Percentiles rank a stretch among this genome's conserved stretches.
Conservation (phyloP, 495 filamentous ascomycete species). For the Bathelium albidoporum region DNA sequence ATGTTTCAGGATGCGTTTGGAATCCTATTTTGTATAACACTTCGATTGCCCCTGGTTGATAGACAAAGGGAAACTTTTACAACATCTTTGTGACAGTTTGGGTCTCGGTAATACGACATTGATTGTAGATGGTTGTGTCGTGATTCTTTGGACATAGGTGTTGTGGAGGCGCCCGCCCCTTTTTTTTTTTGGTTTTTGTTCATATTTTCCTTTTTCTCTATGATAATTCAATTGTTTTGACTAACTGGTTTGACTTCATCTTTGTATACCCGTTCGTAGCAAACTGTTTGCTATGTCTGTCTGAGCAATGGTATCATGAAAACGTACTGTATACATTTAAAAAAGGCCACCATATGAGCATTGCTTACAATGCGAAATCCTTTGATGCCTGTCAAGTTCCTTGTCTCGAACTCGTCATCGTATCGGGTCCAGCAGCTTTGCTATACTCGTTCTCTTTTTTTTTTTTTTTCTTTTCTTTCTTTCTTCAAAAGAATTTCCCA, state of each 20-base stretch:
- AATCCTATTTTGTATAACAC: no score
- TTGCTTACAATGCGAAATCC: background rate
- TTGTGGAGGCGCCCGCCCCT: background rate
- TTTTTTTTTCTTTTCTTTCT: background rate
- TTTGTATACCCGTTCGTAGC: background rate
- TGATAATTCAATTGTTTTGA: no score
- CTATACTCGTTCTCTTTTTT: background rate
- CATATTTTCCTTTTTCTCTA: background rate
- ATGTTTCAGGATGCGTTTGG: background rate
- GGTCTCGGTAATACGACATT: background rate
- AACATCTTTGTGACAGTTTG: background rate
- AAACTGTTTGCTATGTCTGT: background rate
- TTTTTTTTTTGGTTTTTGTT: background rate
- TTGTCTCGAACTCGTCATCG: no score
- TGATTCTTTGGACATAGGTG: no score
- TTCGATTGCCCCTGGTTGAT: no score
- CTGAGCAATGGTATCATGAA: background rate
- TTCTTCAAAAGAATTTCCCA: background rate
- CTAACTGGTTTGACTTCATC: no score
- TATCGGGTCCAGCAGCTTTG: background rate
- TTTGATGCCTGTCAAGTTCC: background rate
- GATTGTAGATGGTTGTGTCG: background rate
- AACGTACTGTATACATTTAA: background rate
- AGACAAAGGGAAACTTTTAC: no score
- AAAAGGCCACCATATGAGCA: background rate